Evolutionary conservation across 2,329 filamentous ascomycete genomes (phyloP), one percentile per base, ranked within the genome.

Genomic region (Ophiostoma pallidulum): DNA sequence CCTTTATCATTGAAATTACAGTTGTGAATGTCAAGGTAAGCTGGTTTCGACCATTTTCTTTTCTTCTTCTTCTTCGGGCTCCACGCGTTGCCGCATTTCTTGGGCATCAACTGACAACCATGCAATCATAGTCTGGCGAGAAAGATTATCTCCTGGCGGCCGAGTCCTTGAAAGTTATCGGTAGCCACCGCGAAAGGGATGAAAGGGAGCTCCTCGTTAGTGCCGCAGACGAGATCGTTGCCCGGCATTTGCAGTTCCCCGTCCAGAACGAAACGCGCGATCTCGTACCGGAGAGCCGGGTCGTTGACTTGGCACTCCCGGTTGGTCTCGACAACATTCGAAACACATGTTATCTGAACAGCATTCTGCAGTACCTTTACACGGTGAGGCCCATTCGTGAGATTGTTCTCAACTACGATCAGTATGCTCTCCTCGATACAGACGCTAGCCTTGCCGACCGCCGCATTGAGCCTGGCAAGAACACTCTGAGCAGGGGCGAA

Each of bases 331-430:
- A 82, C 53, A 98, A 97, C 57, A 94, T 97, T 49, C 90, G 92
- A 50, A 98, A 98, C 59, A 98, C 94, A 0, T 98, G 92, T 63
- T 98, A 98, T 59, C 74, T 98, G 47, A 98, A 98, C 69, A 97
- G 91, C 65, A 76, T 98, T 41, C 72, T 98, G 9, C 92, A 98
- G 58, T 97, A 94, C 61, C 84, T 96, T 55, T 96, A 94, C 62
- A 94, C 90, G 0, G 78, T 97, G 47, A 83, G 81, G 52, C 81
- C 86, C 2, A 72, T 97, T 26, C 79, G 91, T 42, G 76, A 92
- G 5, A 77, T 96, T 54, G 81, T 96, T 3, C 71, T 94, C 49
- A 72, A 87, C 42, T 87, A 86, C 55, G 80, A 91, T 22, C 65
- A 79, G 4, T 77, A 83, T 58, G 78, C 82, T 54, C 77, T 92